Percentiles rank a stretch among this genome's conserved stretches.
These are phyloP conservation scores for Penicillium alfredii DNA, from an alignment of 495 filamentous ascomycete genomes.

Conservation along the genomic window DNA sequence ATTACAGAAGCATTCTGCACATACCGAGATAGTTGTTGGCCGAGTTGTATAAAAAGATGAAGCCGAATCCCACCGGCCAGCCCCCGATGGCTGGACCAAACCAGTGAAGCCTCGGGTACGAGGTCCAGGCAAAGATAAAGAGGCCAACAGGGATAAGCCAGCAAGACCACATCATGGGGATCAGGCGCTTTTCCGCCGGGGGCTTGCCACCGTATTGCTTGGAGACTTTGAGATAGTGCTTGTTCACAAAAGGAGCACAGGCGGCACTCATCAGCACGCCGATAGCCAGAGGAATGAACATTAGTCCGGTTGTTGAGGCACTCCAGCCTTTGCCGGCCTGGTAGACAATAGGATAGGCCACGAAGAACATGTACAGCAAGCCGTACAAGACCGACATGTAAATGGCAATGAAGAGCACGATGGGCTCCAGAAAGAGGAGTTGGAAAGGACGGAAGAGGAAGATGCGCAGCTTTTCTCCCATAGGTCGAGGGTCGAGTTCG, in stretches of 20 bases:
- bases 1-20: constrained; percentile 1
- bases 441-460: constrained; percentile 74
- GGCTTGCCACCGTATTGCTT: constrained; percentile 58
- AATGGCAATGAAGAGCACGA: constrained; percentile 68
- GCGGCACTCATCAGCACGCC: constrained; percentile 59
- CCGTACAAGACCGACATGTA: constrained; percentile 80
- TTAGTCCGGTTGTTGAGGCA: constrained; percentile 66
- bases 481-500: constrained; percentile 62
- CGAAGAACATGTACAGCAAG: constrained; percentile 78
- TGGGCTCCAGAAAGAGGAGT: constrained; percentile 71
- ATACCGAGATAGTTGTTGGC: constrained; percentile 71
- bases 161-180: constrained; percentile 81
- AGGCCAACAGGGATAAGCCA: constrained; percentile 72
- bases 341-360: constrained; percentile 74
- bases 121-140: constrained; percentile 83
- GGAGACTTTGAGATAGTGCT: constrained; percentile 61
- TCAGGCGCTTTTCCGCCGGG: constrained; percentile 67
- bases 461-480: constrained; percentile 56
- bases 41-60: constrained; percentile 80
- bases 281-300: constrained; percentile 72
- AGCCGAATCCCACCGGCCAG: constrained; percentile 74
- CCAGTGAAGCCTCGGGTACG: constrained; percentile 60
- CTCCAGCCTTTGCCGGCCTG: constrained; percentile 66
- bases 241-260: constrained; percentile 69
- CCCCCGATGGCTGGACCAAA: constrained; percentile 66